A percentile compares a stretch with the other conserved stretches of the same genome.
These are phyloP conservation scores for Ascochyta viciae-villosae DNA, from an alignment of 2,329 filamentous ascomycete species.

Conservation along the genomic window DNA sequence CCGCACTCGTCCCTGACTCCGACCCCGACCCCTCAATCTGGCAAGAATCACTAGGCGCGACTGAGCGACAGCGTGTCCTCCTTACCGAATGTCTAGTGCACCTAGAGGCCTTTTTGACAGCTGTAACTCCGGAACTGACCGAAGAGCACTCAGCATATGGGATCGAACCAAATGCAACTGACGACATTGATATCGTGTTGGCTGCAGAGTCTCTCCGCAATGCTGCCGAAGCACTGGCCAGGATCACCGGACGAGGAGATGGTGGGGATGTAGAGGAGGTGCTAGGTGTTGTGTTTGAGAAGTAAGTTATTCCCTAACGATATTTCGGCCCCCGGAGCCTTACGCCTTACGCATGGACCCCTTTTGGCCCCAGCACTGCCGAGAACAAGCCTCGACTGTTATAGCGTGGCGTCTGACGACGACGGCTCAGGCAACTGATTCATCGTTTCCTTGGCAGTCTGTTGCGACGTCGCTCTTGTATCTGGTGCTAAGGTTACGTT, in stretches of 20 bases:
- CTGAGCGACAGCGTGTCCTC: conserved; percentile 84
- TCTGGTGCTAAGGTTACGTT: background rate
- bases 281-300: conserved; percentile 95
- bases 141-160: conserved; percentile 13
- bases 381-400: conserved; percentile 15
- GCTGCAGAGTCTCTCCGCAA: conserved; percentile 84
- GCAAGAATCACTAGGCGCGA: conserved; percentile 87
- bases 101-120: conserved; percentile 74
- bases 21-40: conserved; percentile 69
- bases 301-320: conserved; percentile 64
- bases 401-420: conserved; percentile 33
- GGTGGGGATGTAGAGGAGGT: conserved; percentile 93
- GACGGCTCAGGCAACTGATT: conserved; percentile 3
- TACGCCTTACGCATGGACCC: conserved; percentile 6
- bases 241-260: conserved; percentile 86
- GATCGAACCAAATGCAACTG: conserved; percentile 1
- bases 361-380: conserved; percentile 7
- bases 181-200: conserved; percentile 76
- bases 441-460: background rate
- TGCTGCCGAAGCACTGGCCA: conserved; percentile 60
- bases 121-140: conserved; percentile 51
- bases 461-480: background rate
- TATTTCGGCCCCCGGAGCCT: background rate
- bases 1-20: conserved; percentile 52
- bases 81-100: conserved; percentile 75